Evolutionary conservation across 305 asterid species (phyloP), one percentile per base, ranked within the genome.

Genomic region (Salvia sclarea): DNA sequence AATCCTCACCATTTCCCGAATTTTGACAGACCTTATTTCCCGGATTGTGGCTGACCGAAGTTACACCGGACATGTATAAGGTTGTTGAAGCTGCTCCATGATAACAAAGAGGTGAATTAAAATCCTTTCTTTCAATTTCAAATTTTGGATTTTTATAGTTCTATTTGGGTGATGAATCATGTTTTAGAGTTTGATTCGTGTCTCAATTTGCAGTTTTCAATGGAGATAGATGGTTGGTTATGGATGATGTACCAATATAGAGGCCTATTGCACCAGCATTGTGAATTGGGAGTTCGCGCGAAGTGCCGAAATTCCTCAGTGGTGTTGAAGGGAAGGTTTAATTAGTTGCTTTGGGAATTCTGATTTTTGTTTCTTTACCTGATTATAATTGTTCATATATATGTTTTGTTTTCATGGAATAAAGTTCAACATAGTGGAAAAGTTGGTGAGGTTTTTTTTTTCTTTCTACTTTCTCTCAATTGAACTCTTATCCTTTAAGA

Each of bases 31-130:
- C 83, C 38, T 49, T 87, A 61, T 92, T 89, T 68, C 98, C 98
- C 8, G 98, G 95, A 53, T 73, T 86, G 68, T 90, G 88, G 93
- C 79, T 89, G 77, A 75, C 82, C 2, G 96, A 92, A 76, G 89
- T 92, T 76, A 84, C 87, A 55, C 78, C 95, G 56, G 94, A 87
- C 54, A 79, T 83, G 85, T 92, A 92, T 73, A 83, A 84, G 79
- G 98, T 86, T 65, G 62, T 78, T 55, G 93, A 86, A 35, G 33
- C 80, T 45, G 82, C 86, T 45, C 84, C 82, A 24, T 82, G 68
- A 50, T 67, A 69, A 33, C 13, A 64, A 71, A 57, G 33, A 74
- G 83, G 84, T 75, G 21, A 69, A 38, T 10, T 38, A n/a, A 38
- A 58, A 37, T 43, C 50, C 30, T 31, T 11, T 0, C 21, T 14